Evolutionary conservation across 345 rosid species (phyloP), one percentile per base, ranked within the genome.

Genomic region (Schrenkiella parvula): DNA sequence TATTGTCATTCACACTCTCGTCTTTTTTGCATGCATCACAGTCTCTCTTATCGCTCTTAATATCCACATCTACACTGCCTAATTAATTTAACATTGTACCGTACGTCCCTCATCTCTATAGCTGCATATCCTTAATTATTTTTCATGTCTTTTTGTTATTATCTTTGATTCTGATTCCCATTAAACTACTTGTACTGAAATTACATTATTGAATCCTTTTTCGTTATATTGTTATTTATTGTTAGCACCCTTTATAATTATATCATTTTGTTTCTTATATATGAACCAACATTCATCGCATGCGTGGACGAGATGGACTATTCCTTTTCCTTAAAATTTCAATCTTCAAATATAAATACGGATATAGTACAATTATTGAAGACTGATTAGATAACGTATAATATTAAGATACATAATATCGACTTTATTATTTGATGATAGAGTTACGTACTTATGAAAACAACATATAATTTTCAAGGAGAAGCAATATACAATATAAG

Each of bases 1-100:
- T 82, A 80, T 81, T 73, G 75, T 83, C 41, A 70, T 82, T 8
- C 85, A 82, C 73, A 73, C 83, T 41, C 75, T 82, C 38, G 52
- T 82, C 44, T 82, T 43, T 74, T 80, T 82, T 23, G 81, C 70
- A 1, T 79, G 77, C 44, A 51, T 80, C 54, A 80, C 83, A 2
- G 78, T 87, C 59, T 82, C 84, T 42, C 77, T 85, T 47, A 51
- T 82, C 35, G 78, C 81, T 39, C 81, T 84, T 21, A 83, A 85
- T 23, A 67, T 87, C 62, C 87, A 84, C 62, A 82, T 84, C 48
- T 32, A 78, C 71, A 82, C 80, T 14, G 84, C 70, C 65, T 76
- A 42, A 51, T n/a, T 48, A 50, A 18, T 50, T 21, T 9, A 4
- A 6, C 50, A 19, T 2, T 44, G 18, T 9, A 25, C 8, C 7